Percentiles rank a stretch among this genome's conserved stretches.
Conservation (phyloP, 2,329 filamentous ascomycete species). For the Fusarium heterosporum region DNA sequence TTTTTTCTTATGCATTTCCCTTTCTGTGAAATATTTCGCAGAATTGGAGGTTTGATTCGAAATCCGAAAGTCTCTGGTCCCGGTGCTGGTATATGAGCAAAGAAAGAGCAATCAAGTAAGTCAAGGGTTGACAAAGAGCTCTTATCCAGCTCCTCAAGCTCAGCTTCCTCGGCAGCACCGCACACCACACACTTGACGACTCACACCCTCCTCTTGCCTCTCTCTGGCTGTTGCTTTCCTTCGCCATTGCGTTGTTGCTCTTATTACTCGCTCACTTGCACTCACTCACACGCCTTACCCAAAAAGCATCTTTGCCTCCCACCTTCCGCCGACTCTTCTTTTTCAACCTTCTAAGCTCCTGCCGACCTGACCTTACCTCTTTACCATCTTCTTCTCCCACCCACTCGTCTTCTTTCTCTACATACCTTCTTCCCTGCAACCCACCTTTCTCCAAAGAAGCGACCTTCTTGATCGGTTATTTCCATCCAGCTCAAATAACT, state of each 20-base stretch:
- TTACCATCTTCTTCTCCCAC: slow-evolving; percentile 23
- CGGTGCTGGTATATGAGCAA: slow-evolving; percentile 27
- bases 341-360: slow-evolving; percentile 36
- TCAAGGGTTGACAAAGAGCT: slow-evolving; percentile 28
- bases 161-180: slow-evolving; percentile 41
- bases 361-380: slow-evolving; percentile 31
- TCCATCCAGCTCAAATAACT: slow-evolving; percentile 21
- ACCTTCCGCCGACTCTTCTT: slow-evolving; percentile 44
- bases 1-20: slow-evolving; percentile 9
- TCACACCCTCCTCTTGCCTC: slow-evolving; percentile 43
- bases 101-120: slow-evolving; percentile 11
- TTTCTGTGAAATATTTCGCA: slow-evolving; percentile 17
- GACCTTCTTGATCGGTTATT: slow-evolving; percentile 21
- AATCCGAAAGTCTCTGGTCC: slow-evolving; percentile 13
- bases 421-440: slow-evolving; percentile 34
- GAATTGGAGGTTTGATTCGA: slow-evolving; percentile 1
- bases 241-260: slow-evolving; percentile 36
- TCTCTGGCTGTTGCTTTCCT: slow-evolving; percentile 34
- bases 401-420: slow-evolving; percentile 27
- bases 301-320: slow-evolving; percentile 47
- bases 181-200: slow-evolving; percentile 42
- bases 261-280: slow-evolving; percentile 43
- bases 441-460: slow-evolving; percentile 26
- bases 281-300: slow-evolving; percentile 42
- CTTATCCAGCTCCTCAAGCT: slow-evolving; percentile 32